phyloP scores from a whole-genome alignment of 2,329 filamentous ascomycete genomes.

The Ophiostoma pallidulum region DNA sequence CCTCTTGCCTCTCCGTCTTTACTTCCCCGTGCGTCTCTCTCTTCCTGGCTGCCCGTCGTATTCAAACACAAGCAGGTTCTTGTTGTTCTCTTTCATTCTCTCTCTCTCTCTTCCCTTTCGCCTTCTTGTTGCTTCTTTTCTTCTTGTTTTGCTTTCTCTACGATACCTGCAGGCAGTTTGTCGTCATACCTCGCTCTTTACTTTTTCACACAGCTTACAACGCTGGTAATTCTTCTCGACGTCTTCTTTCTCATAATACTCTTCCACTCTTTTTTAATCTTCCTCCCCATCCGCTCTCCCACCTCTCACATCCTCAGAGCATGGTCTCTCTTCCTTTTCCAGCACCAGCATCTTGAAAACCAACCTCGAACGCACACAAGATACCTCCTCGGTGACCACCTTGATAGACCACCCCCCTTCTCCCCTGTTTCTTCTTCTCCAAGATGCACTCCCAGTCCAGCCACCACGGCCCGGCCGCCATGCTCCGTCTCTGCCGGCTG shows the following conservation, averaged over 20 bases:
- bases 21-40: too few species aligned
- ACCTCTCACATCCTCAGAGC: too few species aligned
- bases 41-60: not conserved
- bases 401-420: too few species aligned
- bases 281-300: too few species aligned
- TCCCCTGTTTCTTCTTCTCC: too few species aligned
- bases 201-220: too few species aligned
- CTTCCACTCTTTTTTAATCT: too few species aligned
- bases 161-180: too few species aligned
- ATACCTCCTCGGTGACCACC: too few species aligned
- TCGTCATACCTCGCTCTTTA: too few species aligned
- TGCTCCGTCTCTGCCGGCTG: not conserved
- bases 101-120: not conserved
- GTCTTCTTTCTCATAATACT: not conserved
- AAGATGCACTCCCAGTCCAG: too few species aligned
- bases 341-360: not conserved
- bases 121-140: not conserved
- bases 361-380: too few species aligned
- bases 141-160: not conserved
- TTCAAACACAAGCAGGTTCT: conserved; percentile 5
- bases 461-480: not conserved
- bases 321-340: not conserved
- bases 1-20: not conserved
- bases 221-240: not conserved
- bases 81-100: not conserved